Percentiles rank a stretch among this genome's conserved stretches.
Conservation (phyloP, 2,329 filamentous ascomycete genomes). For the Fusarium keratoplasticum region DNA sequence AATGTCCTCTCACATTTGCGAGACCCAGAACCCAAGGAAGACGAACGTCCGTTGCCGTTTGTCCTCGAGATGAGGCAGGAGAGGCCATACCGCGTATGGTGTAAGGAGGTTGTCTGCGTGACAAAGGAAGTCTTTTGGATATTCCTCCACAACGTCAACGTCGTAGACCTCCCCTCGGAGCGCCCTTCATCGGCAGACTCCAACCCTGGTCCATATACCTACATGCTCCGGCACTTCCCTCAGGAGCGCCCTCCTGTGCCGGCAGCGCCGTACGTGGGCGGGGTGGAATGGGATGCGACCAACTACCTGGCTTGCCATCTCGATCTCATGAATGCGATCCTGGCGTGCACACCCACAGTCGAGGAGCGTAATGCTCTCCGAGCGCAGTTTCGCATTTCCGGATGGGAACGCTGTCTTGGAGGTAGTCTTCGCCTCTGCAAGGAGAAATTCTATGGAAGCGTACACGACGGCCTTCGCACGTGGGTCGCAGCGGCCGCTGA, state of each 20-base stretch:
- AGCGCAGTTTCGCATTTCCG: slow-evolving; percentile 81
- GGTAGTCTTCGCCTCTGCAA: slow-evolving; percentile 90
- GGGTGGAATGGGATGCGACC: slow-evolving; percentile 98
- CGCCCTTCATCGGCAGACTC: slow-evolving; percentile 46
- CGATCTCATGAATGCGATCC: slow-evolving; percentile 89
- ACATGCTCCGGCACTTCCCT: slow-evolving; percentile 81
- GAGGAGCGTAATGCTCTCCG: slow-evolving; percentile 82
- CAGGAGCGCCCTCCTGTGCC: slow-evolving; percentile 89
- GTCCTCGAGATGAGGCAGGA: slow-evolving; percentile 89
- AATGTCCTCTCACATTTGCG: slow-evolving; percentile 83
- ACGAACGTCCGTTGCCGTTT: slow-evolving; percentile 82
- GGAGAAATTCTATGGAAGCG: slow-evolving; percentile 94
- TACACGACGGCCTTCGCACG: slow-evolving; percentile 88
- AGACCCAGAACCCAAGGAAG: slow-evolving; percentile 81
- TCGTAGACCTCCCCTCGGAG: slow-evolving; percentile 74
- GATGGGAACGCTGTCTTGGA: slow-evolving; percentile 92
- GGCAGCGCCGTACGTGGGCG: slow-evolving; percentile 94
- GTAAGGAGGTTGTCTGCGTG: slow-evolving; percentile 89
- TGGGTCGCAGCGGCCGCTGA: slow-evolving; percentile 91
- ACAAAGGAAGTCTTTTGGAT: slow-evolving; percentile 99
- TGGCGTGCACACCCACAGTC: slow-evolving; percentile 80
- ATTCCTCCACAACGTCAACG: slow-evolving; percentile 93
- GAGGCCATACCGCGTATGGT: slow-evolving; percentile 93
- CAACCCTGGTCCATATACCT: slow-evolving; percentile 61
- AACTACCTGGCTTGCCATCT: slow-evolving; percentile 95